Base-by-base conservation (phyloP, 2,329 filamentous ascomycete species). In the Ilyonectria mors-panacis region DNA sequence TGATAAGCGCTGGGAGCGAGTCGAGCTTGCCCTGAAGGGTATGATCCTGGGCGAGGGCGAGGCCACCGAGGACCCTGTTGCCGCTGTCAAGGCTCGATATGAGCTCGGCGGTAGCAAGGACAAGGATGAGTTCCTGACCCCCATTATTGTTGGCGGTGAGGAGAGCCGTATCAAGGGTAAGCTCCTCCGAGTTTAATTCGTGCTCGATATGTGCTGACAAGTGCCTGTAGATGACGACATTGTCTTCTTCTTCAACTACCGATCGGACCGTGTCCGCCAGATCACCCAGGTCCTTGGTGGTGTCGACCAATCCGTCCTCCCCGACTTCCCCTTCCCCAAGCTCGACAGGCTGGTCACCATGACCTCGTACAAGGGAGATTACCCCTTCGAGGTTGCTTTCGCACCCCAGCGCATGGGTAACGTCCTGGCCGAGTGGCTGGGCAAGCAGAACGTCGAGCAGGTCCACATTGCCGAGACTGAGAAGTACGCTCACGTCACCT, bases 181-280 rank as follows among this genome's bases (percentile, higher is more conserved):
- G 85, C 47, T 47, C 23, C 0, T 9, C n/a, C 21, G 21, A 8
- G 7, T 62, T 39, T n/a, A 47, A 53, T 39, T 15, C 42, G 23
- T 47, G 39, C 10, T 28, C 9, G 4, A 10, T 26, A 30, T 39
- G 12, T 48, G 44, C 71, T 74, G 33, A 71, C 66, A 33, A 19
- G 17, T 21, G 10, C 6, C 15, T 17, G 9, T 26, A 94, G 94
- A 98, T 79, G 88, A 93, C 73, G 96, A 99, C 80, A 95, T 94
- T 60, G 89, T 98, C 77, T 98, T 98, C 89, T 98, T 98, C 90
- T 99, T 99, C 93, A 99, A 99, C 91, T 99, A 99, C 88, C 94
- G 96, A 78, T 98, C 96, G 65, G 96, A 99, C 81, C 95, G 96
- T 81, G 95, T 95, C 59, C 93, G 96, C 76, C 96, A 99, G 83